Evolutionary conservation across 129 eudicot genomes (phyloP).

Genomic region (Flaveria linearis): DNA sequence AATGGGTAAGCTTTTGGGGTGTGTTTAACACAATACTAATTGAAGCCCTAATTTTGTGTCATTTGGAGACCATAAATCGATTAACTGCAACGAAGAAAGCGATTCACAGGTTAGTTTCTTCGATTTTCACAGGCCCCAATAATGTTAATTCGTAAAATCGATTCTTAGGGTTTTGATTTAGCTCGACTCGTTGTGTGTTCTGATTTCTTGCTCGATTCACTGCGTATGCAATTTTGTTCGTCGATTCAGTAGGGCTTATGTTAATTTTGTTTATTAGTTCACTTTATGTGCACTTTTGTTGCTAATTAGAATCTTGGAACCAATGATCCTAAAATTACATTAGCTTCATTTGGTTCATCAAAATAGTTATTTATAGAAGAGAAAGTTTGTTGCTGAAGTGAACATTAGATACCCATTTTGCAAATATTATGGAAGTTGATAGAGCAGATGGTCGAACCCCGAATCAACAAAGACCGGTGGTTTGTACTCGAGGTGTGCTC

Average conservation of each 20-base stretch:
- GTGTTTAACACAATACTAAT: neutral
- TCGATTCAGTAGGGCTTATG: neutral
- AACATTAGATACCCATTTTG: neutral
- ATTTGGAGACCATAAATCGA: neutral
- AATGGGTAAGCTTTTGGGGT: no score
- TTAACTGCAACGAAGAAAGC: neutral
- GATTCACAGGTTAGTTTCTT: slow-evolving; percentile 10
- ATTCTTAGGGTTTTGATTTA: neutral
- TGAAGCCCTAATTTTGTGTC: slow-evolving; percentile 8
- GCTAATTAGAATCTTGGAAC: no score
- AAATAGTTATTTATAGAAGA: neutral
- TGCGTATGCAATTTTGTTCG: neutral
- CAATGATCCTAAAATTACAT: no score
- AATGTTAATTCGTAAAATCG: neutral
- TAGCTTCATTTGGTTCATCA: no score
- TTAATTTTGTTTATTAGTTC: neutral
- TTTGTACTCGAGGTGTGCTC: slow-evolving; percentile 65
- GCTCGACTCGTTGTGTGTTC: neutral
- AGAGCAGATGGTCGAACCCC: slow-evolving; percentile 74
- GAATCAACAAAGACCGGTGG: slow-evolving; percentile 68
- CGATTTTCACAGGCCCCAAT: neutral
- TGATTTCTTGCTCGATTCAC: neutral
- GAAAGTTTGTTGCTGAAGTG: neutral
- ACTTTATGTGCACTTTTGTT: neutral
- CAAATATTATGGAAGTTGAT: slow-evolving; percentile 56